These are phyloP conservation scores for Moricandia moricandioides DNA, from an alignment of 345 rosid genomes.

Conservation along the genomic window DNA sequence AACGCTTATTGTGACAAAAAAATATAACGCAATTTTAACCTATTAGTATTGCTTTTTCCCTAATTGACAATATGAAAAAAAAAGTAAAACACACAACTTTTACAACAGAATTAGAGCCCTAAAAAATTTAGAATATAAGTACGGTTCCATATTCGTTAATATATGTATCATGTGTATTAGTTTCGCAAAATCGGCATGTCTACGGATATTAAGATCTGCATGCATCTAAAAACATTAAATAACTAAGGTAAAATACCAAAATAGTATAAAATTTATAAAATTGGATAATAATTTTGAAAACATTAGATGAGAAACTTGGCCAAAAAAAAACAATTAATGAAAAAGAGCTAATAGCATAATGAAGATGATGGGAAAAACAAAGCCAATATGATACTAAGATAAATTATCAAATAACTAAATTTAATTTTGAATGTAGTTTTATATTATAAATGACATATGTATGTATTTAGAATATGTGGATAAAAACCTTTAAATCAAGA, in stretches of 20 bases:
- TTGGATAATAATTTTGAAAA: neutral
- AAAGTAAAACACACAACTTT: neutral
- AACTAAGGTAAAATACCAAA: neutral
- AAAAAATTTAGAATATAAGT: neutral
- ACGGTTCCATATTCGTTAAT: neutral
- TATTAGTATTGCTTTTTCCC: neutral
- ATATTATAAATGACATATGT: neutral
- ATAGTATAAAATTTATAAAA: neutral
- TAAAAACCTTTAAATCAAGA: neutral
- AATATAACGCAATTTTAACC: neutral
- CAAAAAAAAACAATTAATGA: neutral
- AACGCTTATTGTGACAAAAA: neutral
- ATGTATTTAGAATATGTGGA: neutral
- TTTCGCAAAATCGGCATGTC: neutral
- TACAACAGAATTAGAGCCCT: neutral
- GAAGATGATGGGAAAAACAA: neutral
- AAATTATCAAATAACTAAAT: no score
- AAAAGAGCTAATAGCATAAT: neutral
- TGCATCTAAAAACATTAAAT: no score
- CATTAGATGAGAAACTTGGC: neutral
- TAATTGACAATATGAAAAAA: neutral
- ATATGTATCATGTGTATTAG: neutral
- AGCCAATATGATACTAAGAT: neutral
- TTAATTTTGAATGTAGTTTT: neutral
- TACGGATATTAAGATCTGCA: neutral